Evolutionary conservation across 2,329 filamentous ascomycete species (phyloP).

Genomic region (Fusarium decemcellulare): DNA sequence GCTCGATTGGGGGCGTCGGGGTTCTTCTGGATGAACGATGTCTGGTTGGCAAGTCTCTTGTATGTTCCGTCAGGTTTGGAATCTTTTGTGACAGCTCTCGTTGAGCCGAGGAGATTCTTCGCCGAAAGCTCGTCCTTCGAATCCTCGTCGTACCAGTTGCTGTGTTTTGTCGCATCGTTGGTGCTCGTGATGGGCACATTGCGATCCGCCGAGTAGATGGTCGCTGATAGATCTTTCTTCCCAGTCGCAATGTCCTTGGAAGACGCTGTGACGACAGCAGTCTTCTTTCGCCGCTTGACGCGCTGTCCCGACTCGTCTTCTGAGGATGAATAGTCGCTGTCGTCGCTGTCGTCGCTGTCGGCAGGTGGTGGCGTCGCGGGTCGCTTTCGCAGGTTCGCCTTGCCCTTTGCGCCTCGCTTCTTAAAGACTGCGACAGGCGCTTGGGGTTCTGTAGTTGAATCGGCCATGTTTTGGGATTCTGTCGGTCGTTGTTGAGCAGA

Average conservation of each 20-base stretch:
- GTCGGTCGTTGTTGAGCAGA: neutral
- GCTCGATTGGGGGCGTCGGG: slow-evolving; percentile 77
- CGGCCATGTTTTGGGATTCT: slow-evolving; percentile 32
- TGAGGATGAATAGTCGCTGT: slow-evolving; percentile 77
- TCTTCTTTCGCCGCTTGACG: slow-evolving; percentile 84
- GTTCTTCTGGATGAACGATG: slow-evolving; percentile 85
- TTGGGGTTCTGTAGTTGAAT: slow-evolving; percentile 46
- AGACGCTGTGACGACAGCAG: slow-evolving; percentile 75
- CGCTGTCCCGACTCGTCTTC: slow-evolving; percentile 83
- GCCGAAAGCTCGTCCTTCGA: slow-evolving; percentile 60
- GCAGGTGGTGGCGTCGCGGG: slow-evolving; percentile 82
- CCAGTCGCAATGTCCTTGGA: slow-evolving; percentile 60
- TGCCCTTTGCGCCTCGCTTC: slow-evolving; percentile 83
- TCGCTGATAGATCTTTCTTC: slow-evolving; percentile 60
- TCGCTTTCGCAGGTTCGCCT: slow-evolving; percentile 84
- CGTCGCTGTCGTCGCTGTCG: slow-evolving; percentile 70
- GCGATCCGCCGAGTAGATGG: slow-evolving; percentile 73
- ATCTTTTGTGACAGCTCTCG: slow-evolving; percentile 57
- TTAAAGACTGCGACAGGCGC: slow-evolving; percentile 82
- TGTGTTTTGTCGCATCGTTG: slow-evolving; percentile 91
- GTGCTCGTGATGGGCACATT: slow-evolving; percentile 73
- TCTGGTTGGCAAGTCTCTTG: slow-evolving; percentile 80
- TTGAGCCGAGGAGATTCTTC: slow-evolving; percentile 72
- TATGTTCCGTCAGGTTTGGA: slow-evolving; percentile 76
- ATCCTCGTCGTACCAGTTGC: slow-evolving; percentile 91